phyloP scores from a whole-genome alignment of 108 stramenopile species.

The Phaeodactylum tricornutum region DNA sequence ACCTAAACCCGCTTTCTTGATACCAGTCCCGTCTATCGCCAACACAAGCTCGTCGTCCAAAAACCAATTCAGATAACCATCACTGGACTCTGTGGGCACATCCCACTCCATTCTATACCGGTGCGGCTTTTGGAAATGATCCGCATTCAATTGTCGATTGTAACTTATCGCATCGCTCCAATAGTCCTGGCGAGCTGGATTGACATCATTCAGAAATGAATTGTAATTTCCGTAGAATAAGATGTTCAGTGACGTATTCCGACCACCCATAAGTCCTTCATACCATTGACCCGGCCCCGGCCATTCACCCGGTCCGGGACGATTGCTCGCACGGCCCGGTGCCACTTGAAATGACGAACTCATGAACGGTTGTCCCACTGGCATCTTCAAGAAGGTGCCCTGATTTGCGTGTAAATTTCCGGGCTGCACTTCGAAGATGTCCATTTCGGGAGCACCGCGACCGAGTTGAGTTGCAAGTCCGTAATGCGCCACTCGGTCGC shows the following conservation, averaged over 20 bases:
- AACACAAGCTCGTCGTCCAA: conserved; percentile 78
- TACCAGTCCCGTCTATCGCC: conserved; percentile 51
- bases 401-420: conserved; percentile 52
- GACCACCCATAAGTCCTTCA: conserved; percentile 69
- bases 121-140: conserved; percentile 78
- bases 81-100: conserved; percentile 43
- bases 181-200: conserved; percentile 69
- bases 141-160: conserved; percentile 66
- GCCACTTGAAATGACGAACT: conserved; percentile 81
- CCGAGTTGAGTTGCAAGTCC: conserved; percentile 70
- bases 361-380: conserved; percentile 85
- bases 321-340: conserved; percentile 54
- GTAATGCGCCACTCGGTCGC: conserved; percentile 76
- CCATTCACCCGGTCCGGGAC: conserved; percentile 74
- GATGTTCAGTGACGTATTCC: conserved; percentile 78
- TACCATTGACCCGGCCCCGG: conserved; percentile 90
- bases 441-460: conserved; percentile 97
- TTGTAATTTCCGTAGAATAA: conserved; percentile 91
- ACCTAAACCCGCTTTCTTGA: conserved; percentile 26
- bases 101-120: conserved; percentile 94
- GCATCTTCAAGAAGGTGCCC: conserved; percentile 45
- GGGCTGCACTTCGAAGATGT: conserved; percentile 89
- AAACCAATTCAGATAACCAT: conserved; percentile 86
- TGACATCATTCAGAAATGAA: conserved; percentile 58
- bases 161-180: conserved; percentile 91